These are phyloP conservation scores for Peniophora sp. DNA, from an alignment of 1,284 basidiomycete species.

Conservation along the genomic window DNA sequence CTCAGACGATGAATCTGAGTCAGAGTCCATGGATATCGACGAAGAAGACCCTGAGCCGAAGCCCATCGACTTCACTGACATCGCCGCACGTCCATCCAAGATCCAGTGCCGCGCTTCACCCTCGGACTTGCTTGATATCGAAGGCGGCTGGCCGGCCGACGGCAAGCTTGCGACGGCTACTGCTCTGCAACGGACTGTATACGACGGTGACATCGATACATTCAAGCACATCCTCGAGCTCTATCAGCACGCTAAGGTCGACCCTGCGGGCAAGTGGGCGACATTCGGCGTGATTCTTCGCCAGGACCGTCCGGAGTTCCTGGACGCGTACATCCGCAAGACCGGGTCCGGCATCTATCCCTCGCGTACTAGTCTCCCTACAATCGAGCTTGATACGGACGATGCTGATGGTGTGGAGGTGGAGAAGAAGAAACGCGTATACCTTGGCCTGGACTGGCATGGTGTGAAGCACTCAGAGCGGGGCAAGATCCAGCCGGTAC, in stretches of 20 bases:
- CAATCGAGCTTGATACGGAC: constrained; percentile 23
- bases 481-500: constrained; percentile 27
- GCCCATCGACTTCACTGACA: constrained; percentile 37
- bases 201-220: constrained; percentile 39
- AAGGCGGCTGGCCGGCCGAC: constrained; percentile 10
- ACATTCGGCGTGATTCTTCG: constrained; percentile 11
- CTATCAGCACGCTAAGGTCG: constrained; percentile 25
- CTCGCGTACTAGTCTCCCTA: constrained; percentile 2
- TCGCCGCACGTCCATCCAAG: constrained; percentile 36
- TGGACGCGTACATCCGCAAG: constrained; percentile 46
- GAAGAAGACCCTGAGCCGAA: constrained; percentile 12
- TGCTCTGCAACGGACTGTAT: constrained; percentile 27
- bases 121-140: constrained; percentile 21
- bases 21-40: constrained; percentile 1
- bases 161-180: constrained; percentile 4
- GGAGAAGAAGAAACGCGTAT: background rate
- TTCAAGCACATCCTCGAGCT: constrained; percentile 40
- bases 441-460: constrained; percentile 12
- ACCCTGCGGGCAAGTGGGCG: constrained; percentile 18
- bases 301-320: constrained; percentile 35
- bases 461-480: constrained; percentile 47
- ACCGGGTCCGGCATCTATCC: constrained; percentile 30
- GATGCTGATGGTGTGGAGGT: constrained; percentile 7
- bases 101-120: constrained; percentile 34
- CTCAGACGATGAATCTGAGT: constrained; percentile 25